phyloP scores from a whole-genome alignment of 352 stramenopile species.

The Peronospora destructor region DNA sequence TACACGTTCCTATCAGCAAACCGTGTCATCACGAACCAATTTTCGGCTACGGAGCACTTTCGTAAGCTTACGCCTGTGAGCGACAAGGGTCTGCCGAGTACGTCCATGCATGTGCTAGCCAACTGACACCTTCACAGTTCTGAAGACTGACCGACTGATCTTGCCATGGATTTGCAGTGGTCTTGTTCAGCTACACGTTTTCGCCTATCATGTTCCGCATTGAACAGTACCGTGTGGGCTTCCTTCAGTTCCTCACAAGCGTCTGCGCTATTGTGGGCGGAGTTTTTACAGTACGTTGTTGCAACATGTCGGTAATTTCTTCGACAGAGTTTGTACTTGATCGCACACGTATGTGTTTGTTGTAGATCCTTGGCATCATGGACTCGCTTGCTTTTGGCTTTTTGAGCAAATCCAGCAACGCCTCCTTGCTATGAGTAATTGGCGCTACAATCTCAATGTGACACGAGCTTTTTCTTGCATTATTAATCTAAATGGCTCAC shows the following conservation, averaged over 20 bases:
- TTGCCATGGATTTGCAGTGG: constrained; percentile 48
- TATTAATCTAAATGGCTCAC: not conserved
- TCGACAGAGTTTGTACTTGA: constrained; percentile 4
- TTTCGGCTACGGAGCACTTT: constrained; percentile 97
- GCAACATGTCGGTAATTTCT: not conserved
- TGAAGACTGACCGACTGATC: constrained; percentile 10
- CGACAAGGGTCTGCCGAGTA: constrained; percentile 79
- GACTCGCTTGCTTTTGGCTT: constrained; percentile 53
- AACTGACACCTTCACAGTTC: not conserved
- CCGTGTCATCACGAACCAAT: constrained; percentile 93
- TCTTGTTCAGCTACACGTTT: constrained; percentile 97
- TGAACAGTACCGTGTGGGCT: constrained; percentile 88
- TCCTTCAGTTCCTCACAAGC: constrained; percentile 88
- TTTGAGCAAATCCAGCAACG: constrained; percentile 41
- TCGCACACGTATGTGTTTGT: not conserved
- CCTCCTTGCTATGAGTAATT: constrained; percentile 36
- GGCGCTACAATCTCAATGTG: constrained; percentile 12
- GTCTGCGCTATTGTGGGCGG: constrained; percentile 90
- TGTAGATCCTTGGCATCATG: constrained; percentile 65
- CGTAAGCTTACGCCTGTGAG: constrained; percentile 78
- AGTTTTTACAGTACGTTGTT: constrained; percentile 75
- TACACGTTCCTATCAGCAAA: constrained; percentile 88
- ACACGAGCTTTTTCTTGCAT: constrained; percentile 11
- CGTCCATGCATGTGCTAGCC: constrained; percentile 13
- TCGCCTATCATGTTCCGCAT: constrained; percentile 94